Percentiles rank a stretch among this genome's conserved stretches.
These are phyloP conservation scores for Adansonia digitata DNA, from an alignment of 345 rosid species.

Conservation along the genomic window DNA sequence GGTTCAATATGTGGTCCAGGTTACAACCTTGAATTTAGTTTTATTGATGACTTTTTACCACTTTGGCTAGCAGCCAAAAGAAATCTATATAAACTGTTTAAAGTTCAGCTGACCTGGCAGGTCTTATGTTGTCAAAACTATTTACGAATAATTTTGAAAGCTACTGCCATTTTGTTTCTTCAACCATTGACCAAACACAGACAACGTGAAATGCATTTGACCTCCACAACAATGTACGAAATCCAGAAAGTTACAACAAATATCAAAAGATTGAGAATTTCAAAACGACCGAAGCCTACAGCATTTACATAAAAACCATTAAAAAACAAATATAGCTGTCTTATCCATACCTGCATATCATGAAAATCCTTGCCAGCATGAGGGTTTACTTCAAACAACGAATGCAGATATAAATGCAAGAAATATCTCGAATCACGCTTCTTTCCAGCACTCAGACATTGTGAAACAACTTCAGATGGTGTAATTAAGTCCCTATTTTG, in stretches of 20 bases:
- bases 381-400: slow-evolving; percentile 73
- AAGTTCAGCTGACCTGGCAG: background rate
- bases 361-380: slow-evolving; percentile 86
- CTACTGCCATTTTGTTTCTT: background rate
- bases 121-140: slow-evolving; percentile 1
- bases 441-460: slow-evolving; percentile 48
- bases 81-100: background rate
- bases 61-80: background rate
- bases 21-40: background rate
- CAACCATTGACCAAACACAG: background rate
- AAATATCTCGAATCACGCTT: slow-evolving; percentile 82
- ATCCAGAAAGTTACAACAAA: background rate
- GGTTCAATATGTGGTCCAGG: background rate
- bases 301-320: background rate
- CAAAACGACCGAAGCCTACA: background rate
- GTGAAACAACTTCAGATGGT: slow-evolving; percentile 82
- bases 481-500: slow-evolving; percentile 74
- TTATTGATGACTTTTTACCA: background rate
- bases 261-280: background rate
- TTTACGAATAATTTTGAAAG: background rate
- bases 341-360: slow-evolving; percentile 84
- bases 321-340: slow-evolving; percentile 4
- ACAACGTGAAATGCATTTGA: background rate
- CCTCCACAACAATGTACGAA: background rate
- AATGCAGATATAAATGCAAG: slow-evolving; percentile 79